Base-by-base conservation (phyloP, 306 rosid genomes). In the Prunus salicina region DNA sequence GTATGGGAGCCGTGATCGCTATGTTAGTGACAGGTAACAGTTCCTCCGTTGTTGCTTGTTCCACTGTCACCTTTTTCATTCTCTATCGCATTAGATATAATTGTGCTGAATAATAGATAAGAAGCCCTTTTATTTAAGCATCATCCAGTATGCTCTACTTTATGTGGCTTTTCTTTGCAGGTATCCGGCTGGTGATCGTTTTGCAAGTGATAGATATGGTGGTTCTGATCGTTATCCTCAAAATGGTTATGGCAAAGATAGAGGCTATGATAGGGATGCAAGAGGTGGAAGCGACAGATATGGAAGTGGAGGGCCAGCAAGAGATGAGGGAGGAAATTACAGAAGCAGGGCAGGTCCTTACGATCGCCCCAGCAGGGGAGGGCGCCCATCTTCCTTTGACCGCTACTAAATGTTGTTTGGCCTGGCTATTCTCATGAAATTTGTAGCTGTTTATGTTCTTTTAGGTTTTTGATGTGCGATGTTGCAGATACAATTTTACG, bases 271-370 rank as follows among this genome's bases (percentile, higher is more conserved):
- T 56, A 86, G 92, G 56, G 91, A 91, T 19, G 78, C 90, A 4
- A 82, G 90, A 16, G 94, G 93, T 55, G 88, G 89, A 63, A 69
- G 74, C 58, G 93, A 89, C 49, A 87, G 91, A 79, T 86, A 89
- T 76, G 94, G 91, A 65, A 84, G 88, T 60, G 97, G 89, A 58
- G 81, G 91, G 34, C 80, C 87, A 5, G 89, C 90, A 56, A 86
- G 92, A 25, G 88, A 84, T 0, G 97, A 90, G 70, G 97, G 96
- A 77, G 87, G 92, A 84, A 79, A 82, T 74, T 92, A 87, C 74
- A 81, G 92, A 88, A 85, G 84, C 6, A 91, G 96, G 84, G 67
- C 96, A 18, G 93, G 90, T 64, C 97, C 99, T 32, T 95, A 95
- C 53, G 92, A 95, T 41, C 97, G 96, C 72, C 89, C 96, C 0